Evolutionary conservation across 345 rosid species (phyloP), one percentile per base, ranked within the genome.

Genomic region (Rhodamnia argentea): DNA sequence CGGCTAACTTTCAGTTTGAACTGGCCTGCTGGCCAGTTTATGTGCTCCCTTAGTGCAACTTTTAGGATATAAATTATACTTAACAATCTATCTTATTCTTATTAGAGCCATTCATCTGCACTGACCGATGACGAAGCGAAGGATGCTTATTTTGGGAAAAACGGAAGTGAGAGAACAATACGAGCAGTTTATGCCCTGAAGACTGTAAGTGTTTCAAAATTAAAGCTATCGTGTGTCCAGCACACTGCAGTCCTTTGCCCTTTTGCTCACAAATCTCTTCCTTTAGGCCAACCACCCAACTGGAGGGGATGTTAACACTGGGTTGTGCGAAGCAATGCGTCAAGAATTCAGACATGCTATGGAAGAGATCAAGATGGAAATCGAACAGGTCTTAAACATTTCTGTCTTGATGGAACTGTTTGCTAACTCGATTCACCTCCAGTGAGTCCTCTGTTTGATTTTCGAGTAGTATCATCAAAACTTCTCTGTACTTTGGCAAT

Each of bases 121-220:
- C 87, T 97, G 84, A 97, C 99, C 84, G 99, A 95, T 88, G 99
- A 96, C 83, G 99, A 97, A 89, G 94, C 90, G 52, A 94, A 90
- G 83, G 95, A 93, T 82, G 88, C 88, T 81, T 74, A 87, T 84
- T 85, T 90, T 52, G 86, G 84, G 86, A 90, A 88, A 88, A 92
- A 90, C 83, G 94, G 93, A 87, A 84, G 29, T 58, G 98, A 94
- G 90, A 93, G 88, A 87, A 94, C 94, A 74, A 92, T 96, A 86
- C 91, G 90, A 83, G 92, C 98, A 10, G 96, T 96, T 85, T 93
- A 93, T 90, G 89, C 98, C 18, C 94, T 92, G 88, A 94, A 91
- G 84, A 96, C 92, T 98, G 99, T 97, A 90, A 58, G 82, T 85
- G 82, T 53, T 64, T 74, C 32, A 84, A 44, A 82, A 86, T 29